Evolutionary conservation across 805 yeast species (phyloP).

Genomic region (Wickerhamiella kazuoi): DNA sequence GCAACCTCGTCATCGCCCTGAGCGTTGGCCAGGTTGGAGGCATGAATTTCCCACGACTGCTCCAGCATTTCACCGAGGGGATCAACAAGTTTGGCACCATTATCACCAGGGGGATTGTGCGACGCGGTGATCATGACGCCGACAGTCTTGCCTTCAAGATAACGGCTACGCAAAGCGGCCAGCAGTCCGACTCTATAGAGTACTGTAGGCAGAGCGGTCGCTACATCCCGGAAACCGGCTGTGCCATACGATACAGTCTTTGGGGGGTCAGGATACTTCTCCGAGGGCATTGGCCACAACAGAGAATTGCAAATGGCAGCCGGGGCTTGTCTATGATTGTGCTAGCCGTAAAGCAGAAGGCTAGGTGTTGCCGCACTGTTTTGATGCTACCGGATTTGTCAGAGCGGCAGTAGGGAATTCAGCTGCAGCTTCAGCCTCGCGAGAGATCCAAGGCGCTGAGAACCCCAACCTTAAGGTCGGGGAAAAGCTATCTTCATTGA

Average conservation of each 20-base stretch:
- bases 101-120: slow-evolving; percentile 82
- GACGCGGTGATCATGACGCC: slow-evolving; percentile 98
- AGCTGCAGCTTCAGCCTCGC: no score
- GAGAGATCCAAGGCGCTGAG: no score
- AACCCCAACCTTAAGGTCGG: no score
- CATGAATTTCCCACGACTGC: slow-evolving; percentile 65
- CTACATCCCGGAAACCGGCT: slow-evolving; percentile 82
- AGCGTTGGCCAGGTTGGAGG: slow-evolving; percentile 67
- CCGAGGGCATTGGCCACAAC: background rate
- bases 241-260: slow-evolving; percentile 58
- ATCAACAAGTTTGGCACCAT: slow-evolving; percentile 87
- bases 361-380: no score
- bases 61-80: slow-evolving; percentile 84
- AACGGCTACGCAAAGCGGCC: slow-evolving; percentile 69
- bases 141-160: slow-evolving; percentile 44
- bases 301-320: no score
- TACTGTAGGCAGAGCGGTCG: slow-evolving; percentile 54
- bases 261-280: background rate
- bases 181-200: slow-evolving; percentile 68
- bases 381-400: no score
- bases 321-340: no score
- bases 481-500: no score
- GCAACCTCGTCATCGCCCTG: slow-evolving; percentile 29
- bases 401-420: no score
- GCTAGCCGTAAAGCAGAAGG: no score